Evolutionary conservation across 192 early-diverging fungal genomes (phyloP), one percentile per base, ranked within the genome.

Genomic region (Coemansia sp.): DNA sequence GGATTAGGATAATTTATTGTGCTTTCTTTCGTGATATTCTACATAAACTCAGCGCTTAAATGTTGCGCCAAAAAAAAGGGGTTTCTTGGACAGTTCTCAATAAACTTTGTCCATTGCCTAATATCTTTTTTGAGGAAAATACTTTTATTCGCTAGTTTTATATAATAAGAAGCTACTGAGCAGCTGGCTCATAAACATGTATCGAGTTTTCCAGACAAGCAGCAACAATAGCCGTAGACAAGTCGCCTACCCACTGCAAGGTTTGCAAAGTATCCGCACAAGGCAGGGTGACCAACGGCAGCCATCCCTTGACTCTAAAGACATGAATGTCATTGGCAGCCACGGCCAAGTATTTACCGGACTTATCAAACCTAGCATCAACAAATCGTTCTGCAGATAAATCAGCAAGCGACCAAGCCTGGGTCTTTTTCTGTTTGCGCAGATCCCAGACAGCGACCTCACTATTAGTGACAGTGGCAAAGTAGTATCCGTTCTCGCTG

Each of bases 381-480:
- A 36, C 63, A 62, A 84, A 77, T 23, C 23, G 34, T 4, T 64
- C 48, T 0, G 63, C 59, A 21, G 39, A 25, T 5, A 78, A 14
- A 19, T 84, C 81, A 0, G 41, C n/a, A 3, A 64, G 36, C 0
- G 41, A 19, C 75, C 75, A 78, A 21, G 60, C 34, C 6, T 83
- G 81, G 0, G 73, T 75, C 8, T 85, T 85, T 50, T 84, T 84
- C 41, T 95, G 85, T 46, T 96, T 99, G 68, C 97, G 87, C 62
- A 99, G 85, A 85, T 99, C 96, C 97, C 97, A 99, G 57, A 97
- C 74, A 60, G 89, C 90, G 5, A 95, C 93, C 21, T 89, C 66
- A n/a, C 87, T 79, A 41, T 87, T 87, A 62, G 89, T 87, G 0
- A 89, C 85, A 27, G 95, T 91, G 12, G 92, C 95, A 69, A 99